These are phyloP conservation scores for Lablab purpureus DNA, from an alignment of 306 rosid genomes.

Conservation along the genomic window DNA sequence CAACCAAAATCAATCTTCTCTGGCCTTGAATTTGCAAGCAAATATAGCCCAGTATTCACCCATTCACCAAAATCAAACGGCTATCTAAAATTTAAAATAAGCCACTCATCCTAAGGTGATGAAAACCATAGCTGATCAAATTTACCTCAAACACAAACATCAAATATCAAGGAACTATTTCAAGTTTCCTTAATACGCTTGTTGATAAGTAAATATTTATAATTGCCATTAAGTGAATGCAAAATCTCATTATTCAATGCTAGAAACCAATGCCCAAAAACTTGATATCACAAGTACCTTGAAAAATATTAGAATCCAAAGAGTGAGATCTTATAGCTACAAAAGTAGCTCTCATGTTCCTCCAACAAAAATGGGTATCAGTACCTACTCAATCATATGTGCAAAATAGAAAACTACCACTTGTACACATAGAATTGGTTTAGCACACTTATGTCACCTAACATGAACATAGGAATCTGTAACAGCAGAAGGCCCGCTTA, in stretches of 20 bases:
- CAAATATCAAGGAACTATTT: conserved; percentile 4
- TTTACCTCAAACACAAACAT: neutral
- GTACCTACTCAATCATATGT: neutral
- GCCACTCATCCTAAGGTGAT: neutral
- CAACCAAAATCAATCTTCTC: neutral
- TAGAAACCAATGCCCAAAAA: neutral
- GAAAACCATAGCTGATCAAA: neutral
- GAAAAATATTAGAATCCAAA: neutral
- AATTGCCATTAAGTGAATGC: too few relatives aligned
- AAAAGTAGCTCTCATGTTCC: conserved; percentile 10
- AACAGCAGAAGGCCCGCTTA: conserved; percentile 40
- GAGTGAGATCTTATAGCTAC: neutral
- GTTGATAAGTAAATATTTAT: too few relatives aligned
- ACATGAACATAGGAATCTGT: neutral
- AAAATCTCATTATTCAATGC: neutral
- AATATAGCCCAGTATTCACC: neutral
- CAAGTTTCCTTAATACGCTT: neutral
- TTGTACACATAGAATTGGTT: neutral
- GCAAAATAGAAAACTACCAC: conserved; percentile 21
- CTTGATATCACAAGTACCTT: neutral
- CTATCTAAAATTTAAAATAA: neutral
- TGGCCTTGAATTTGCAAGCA: neutral
- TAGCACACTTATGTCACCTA: conserved; percentile 6
- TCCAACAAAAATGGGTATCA: neutral
- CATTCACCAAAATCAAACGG: neutral